Base-by-base conservation (phyloP, 305 asterid genomes). In the Solanum hybrid region DNA sequence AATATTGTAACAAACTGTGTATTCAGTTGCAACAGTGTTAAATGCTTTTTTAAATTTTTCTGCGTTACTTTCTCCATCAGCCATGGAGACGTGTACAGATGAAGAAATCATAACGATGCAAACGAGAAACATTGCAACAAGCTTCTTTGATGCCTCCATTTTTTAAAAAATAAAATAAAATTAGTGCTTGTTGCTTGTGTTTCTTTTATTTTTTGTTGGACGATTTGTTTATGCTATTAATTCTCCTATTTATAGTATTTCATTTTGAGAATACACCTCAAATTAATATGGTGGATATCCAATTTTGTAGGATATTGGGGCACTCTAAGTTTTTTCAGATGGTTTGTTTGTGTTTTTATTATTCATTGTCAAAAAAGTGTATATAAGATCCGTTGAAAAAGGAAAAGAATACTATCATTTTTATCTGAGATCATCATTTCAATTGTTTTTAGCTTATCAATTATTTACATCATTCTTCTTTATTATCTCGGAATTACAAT, bases 111-210 rank as follows among this genome's bases (percentile, higher is more conserved):
- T 75, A 38, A 89, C 57, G 27, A 89, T 32, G 89, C 85, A 84
- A 5, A 89, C 7, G 7, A 89, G n/a, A 84, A 89, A 89, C 61
- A 89, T 37, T 45, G 89, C 89, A 72, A 89, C 89, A 29, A 89
- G 61, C 89, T 89, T 89, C 86, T 83, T 89, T 61, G 88, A 45
- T 57, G 81, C 3, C 22, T 75, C 65, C 36, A 38, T 75, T 72
- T 61, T 61, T 61, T 20, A 5, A 45, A 26, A n/a, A 65, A 22
- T 22, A 41, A 12, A 41, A 41, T 41, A 41, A 41, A 41, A 41
- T 0, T 65, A 65, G 11, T 76, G n/a, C 57, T 88, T 77, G 45
- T 83, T 81, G 87, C 24, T 81, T 81, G 70, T 39, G 87, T 83
- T 45, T 24, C 17, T 6, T 7, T 26, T 10, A 24, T 39, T 11